phyloP scores from a whole-genome alignment of 495 filamentous ascomycete genomes.

The Polyplosphaeria fusca region DNA sequence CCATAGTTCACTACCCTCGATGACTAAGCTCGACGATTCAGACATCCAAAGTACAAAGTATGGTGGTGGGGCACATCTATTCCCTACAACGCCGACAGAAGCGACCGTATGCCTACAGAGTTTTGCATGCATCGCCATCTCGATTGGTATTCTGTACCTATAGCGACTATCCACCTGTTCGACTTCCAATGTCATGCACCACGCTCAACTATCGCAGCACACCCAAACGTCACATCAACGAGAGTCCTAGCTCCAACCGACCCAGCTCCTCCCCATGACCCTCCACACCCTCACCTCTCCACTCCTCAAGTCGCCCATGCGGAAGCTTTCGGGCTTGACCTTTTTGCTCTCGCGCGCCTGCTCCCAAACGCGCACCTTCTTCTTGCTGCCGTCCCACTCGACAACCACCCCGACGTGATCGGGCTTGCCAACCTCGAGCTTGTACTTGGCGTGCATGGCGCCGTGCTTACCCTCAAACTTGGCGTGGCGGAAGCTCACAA shows the following conservation, averaged over 20 bases:
- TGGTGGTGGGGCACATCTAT: too few species aligned
- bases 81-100: too few species aligned
- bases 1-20: too few species aligned
- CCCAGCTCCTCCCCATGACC: constrained; percentile 86
- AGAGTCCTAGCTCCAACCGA: constrained; percentile 64
- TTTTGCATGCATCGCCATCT: too few species aligned
- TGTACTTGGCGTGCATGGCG: constrained; percentile 92
- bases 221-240: background rate
- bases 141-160: too few species aligned
- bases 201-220: too few species aligned
- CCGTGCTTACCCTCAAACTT: constrained; percentile 95
- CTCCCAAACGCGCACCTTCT: constrained; percentile 94
- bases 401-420: constrained; percentile 96
- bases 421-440: constrained; percentile 79
- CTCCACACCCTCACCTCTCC: constrained; percentile 98
- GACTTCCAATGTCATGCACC: too few species aligned
- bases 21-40: too few species aligned
- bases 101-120: too few species aligned
- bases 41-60: too few species aligned
- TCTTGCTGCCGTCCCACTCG: constrained; percentile 98
- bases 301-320: constrained; percentile 83
- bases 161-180: too few species aligned
- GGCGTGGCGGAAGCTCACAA: constrained; percentile 89
- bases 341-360: constrained; percentile 94
- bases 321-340: constrained; percentile 89